Evolutionary conservation across 768 basidiomycete genomes (phyloP).

Genomic region (Leucogyrophana mollusca): DNA sequence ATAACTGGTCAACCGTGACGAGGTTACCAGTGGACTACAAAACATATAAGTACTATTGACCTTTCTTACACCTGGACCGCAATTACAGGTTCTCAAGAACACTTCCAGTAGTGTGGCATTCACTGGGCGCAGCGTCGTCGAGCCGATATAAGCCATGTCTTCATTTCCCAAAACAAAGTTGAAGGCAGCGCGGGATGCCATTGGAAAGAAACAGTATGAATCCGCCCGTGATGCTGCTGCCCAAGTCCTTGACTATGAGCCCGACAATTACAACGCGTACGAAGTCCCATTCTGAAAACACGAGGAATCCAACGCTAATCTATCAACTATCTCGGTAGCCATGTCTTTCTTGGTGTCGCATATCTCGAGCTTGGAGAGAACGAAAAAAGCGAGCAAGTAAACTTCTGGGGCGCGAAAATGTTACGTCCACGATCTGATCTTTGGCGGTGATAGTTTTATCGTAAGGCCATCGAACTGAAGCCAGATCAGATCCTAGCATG

Average conservation of each 20-base stretch:
- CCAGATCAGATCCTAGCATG: slow-evolving; percentile 75
- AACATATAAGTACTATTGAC: too few species aligned
- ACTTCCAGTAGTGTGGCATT: too few species aligned
- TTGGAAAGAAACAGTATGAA: slow-evolving; percentile 73
- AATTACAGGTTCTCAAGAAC: too few species aligned
- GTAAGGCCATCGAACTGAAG: slow-evolving; percentile 68
- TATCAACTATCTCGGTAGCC: slow-evolving; percentile 40
- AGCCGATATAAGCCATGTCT: too few species aligned
- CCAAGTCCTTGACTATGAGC: slow-evolving; percentile 71
- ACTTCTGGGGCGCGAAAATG: slow-evolving; percentile 14
- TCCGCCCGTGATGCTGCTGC: slow-evolving; percentile 65
- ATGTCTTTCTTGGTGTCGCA: slow-evolving; percentile 84
- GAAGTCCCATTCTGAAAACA: slow-evolving; percentile 30
- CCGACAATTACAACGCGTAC: slow-evolving; percentile 86
- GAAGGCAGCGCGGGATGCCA: slow-evolving; percentile 73
- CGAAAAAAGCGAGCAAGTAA: slow-evolving; percentile 85
- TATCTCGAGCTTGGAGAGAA: slow-evolving; percentile 69
- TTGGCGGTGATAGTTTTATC: slow-evolving; percentile 61
- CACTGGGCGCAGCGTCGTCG: too few species aligned
- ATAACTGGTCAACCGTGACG: too few species aligned
- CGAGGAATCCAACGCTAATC: neutral
- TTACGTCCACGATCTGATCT: slow-evolving; percentile 14
- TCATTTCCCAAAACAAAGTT: slow-evolving; percentile 68
- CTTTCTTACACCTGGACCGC: too few species aligned
- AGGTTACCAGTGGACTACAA: too few species aligned